phyloP scores from a whole-genome alignment of 2,329 filamentous ascomycete genomes.

The Aspergillus neoniger region DNA sequence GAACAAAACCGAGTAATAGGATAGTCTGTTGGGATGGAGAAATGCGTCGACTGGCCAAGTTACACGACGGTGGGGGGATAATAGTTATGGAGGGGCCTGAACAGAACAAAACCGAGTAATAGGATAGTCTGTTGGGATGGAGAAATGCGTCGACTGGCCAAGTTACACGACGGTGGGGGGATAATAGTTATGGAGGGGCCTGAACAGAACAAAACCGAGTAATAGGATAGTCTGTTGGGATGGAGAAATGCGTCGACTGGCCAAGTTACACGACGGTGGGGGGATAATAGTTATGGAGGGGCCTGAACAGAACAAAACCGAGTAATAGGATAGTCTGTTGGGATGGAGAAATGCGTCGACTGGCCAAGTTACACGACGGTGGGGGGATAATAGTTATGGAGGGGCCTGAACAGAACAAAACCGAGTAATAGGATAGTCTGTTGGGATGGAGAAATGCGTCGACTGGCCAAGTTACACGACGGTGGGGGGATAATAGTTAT shows the following conservation, averaged over 20 bases:
- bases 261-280: background rate
- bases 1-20: background rate
- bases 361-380: background rate
- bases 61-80: background rate
- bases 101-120: background rate
- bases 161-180: background rate
- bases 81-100: background rate
- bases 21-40: too few relatives aligned
- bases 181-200: background rate
- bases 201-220: background rate
- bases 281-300: background rate
- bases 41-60: background rate
- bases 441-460: background rate
- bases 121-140: too few relatives aligned
- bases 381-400: background rate
- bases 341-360: background rate
- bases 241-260: background rate
- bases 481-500: background rate
- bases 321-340: background rate
- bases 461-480: background rate
- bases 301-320: background rate
- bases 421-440: background rate
- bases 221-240: background rate
- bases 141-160: background rate
- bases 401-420: background rate